Base-by-base conservation (phyloP, 371 early-diverging fungal species). In the Capniomyces stellatus region DNA sequence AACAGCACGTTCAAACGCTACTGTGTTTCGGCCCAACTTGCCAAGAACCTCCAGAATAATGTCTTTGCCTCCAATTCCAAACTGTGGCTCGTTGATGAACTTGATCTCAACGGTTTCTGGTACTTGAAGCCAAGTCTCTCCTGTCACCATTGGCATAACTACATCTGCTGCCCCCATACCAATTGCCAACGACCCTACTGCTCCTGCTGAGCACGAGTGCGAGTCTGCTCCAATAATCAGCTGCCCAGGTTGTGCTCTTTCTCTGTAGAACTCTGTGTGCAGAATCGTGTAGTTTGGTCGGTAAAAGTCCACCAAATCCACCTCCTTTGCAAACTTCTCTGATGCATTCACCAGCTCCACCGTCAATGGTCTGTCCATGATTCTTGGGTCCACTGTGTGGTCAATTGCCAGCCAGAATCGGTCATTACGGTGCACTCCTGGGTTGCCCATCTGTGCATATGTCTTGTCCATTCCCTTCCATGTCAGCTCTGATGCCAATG, bases 381-480 rank as follows among this genome's bases (percentile, higher is more conserved):
- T 84, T 57, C 74, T 66, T 21, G 84, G 84, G 56, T 83, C 84
- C 35, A 79, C 81, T 2, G 82, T 82, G 67, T 83, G 84, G 59
- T 83, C 84, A 25, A 82, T 74, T 40, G 84, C 84, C 49, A 83
- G 75, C 84, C 84, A 83, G 69, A 83, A 83, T 35, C 84, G 79
- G 43, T 83, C 85, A 58, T 81, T 83, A 52, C 85, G 73, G 69
- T 77, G 70, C 54, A 85, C 75, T 50, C 61, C 68, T 23, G 84
- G 84, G 18, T 79, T 74, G 10, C 79, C 82, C 78, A 83, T 79
- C 39, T 69, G 68, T 40, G 78, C 75, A 68, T 78, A 83, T 22
- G 83, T 85, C 73, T 83, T 85, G 64, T 83, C 78, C 84, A 83
- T 83, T 47, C 84, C 85, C 63, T 82, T 81, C 84, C 84, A 83